A percentile compares a stretch with the other conserved stretches of the same genome.
Evolutionary conservation across 164 flowering plant species (phyloP).

Genomic region (Pachysandra terminalis): DNA sequence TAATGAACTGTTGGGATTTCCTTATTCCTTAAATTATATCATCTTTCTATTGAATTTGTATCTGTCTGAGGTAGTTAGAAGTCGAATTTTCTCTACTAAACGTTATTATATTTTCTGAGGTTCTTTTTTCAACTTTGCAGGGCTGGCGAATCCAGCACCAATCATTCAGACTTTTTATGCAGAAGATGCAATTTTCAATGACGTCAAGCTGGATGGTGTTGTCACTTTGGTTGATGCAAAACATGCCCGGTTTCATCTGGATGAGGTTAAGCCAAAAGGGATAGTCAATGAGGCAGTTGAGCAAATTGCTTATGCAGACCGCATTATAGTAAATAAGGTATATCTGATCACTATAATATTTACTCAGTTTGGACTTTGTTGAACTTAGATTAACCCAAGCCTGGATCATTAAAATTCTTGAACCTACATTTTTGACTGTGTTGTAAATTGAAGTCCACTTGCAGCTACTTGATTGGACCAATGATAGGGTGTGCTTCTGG

Average conservation of each 20-base stretch:
- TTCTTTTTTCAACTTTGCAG: slow-evolving; percentile 31
- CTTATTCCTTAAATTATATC: no score
- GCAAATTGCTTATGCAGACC: slow-evolving; percentile 92
- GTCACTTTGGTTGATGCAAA: slow-evolving; percentile 97
- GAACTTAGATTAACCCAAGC: background rate
- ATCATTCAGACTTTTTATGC: slow-evolving; percentile 98
- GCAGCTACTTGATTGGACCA: no score
- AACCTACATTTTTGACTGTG: background rate
- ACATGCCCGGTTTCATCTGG: slow-evolving; percentile 71
- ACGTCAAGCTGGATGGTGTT: slow-evolving; percentile 96
- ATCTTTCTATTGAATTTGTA: background rate
- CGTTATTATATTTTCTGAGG: background rate
- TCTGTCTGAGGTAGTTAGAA: background rate
- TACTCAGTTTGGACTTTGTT: background rate
- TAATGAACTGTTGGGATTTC: no score
- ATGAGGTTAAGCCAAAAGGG: slow-evolving; percentile 91
- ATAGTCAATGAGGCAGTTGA: slow-evolving; percentile 95
- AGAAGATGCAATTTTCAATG: slow-evolving; percentile 78
- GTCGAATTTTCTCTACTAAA: background rate
- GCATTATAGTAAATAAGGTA: slow-evolving; percentile 95
- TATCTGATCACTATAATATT: background rate
- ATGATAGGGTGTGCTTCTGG: background rate
- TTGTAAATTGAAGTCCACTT: background rate
- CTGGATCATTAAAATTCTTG: background rate
- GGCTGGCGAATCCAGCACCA: slow-evolving; percentile 97